Evolutionary conservation across 257 asterid genomes (phyloP), one percentile per base, ranked within the genome.

Genomic region (Pogostemon cablin): DNA sequence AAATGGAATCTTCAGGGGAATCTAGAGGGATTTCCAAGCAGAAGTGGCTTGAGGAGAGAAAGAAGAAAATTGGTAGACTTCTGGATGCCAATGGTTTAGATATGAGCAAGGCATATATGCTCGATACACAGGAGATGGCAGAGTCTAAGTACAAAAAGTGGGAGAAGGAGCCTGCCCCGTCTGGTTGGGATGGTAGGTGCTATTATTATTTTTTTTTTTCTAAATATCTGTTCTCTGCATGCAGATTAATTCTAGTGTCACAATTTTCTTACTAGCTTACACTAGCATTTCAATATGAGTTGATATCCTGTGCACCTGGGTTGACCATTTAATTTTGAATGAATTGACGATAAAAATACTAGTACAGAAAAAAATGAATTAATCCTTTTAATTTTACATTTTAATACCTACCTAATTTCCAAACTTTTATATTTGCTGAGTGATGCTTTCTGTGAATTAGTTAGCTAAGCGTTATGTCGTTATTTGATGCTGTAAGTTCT

Each of bases 41-140:
- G 80, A 93, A 93, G 68, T 93, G 98, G 98, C 86, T 93, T 0
- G 95, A 95, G 82, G 96, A 95, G 72, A 89, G 97, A 86, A 95
- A 86, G 85, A 91, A 89, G 86, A 95, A 86, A 82, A 89, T 91
- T 32, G 98, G 99, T 3, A 89, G 82, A 78, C 87, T 91, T 77
- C 80, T 95, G 6, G 99, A 91, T 69, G 87, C 98, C 65, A 95
- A 95, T 81, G 98, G 98, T 32, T 76, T 95, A 68, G 99, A 91
- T 72, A 91, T 91, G 96, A 88, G 85, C 79, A 85, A 89, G 80
- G 88, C 98, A 34, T 91, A 85, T 77, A 89, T 91, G 97, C 90
- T 95, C 56, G 98, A 91, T 73, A 91, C 98, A 1, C 86, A 88
- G 75, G 99, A 89, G 72, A 78, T 81, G 89, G 99, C 98, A 46